These are phyloP conservation scores for Pleodorina starrii DNA, from an alignment of 139 green algal genomes.

Conservation along the genomic window DNA sequence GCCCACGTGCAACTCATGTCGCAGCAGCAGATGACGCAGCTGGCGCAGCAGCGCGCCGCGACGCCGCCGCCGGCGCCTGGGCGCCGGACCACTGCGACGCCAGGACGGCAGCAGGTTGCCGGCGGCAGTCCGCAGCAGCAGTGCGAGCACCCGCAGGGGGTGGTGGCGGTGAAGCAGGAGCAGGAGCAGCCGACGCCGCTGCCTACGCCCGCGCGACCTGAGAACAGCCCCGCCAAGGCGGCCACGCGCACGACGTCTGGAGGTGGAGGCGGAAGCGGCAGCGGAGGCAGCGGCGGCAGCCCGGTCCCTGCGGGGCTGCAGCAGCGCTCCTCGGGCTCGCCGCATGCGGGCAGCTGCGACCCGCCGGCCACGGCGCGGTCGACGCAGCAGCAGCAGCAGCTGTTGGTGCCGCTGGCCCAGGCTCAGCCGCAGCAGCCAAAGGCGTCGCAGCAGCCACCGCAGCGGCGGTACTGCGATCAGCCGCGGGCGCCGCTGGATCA, in stretches of 20 bases:
- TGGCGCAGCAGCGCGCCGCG: background rate
- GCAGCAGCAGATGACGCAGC: background rate
- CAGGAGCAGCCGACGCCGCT: background rate
- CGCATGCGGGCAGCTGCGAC: too few relatives aligned
- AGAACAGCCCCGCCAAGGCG: background rate
- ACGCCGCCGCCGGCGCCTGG: background rate
- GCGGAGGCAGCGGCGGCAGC: too few relatives aligned
- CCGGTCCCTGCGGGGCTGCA: too few relatives aligned
- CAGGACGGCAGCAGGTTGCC: background rate
- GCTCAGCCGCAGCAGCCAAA: background rate
- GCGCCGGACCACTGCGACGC: background rate
- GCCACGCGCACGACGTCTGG: background rate
- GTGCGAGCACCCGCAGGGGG: background rate
- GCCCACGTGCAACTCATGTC: background rate
- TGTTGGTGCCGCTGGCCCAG: too few relatives aligned
- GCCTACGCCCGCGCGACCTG: background rate
- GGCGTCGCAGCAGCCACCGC: background rate
- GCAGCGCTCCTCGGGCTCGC: too few relatives aligned
- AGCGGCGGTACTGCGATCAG: background rate
- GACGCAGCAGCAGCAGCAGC: too few relatives aligned
- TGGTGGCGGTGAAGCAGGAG: background rate
- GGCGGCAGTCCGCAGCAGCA: background rate
- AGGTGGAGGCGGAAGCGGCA: too few relatives aligned
- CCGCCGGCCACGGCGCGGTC: too few relatives aligned
- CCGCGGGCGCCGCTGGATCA: background rate